Conservation (phyloP, 176 grass and related monocot species). For the Rhynchospora tenuis region DNA sequence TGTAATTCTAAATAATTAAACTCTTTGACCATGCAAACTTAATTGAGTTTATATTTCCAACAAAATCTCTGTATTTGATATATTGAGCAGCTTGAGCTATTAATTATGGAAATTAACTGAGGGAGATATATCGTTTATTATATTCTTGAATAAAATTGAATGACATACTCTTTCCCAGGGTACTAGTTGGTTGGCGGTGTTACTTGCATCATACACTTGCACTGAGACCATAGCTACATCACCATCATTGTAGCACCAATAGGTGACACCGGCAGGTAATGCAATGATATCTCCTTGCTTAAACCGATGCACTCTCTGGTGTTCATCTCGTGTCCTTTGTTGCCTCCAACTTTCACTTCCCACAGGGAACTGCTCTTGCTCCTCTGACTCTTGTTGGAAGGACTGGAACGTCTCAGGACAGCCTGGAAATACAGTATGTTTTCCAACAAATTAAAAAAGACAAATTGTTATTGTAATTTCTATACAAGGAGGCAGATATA, state of each 20-base stretch:
- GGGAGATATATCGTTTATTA: not conserved
- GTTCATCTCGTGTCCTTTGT: not conserved
- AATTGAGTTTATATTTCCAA: too few species aligned
- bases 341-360: not conserved
- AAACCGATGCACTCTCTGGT: too few species aligned
- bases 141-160: not conserved
- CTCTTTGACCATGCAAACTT: too few species aligned
- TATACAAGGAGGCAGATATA: too few species aligned
- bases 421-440: not conserved
- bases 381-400: not conserved
- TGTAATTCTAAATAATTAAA: too few species aligned
- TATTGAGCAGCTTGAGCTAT: too few species aligned
- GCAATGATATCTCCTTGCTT: constrained; percentile 28
- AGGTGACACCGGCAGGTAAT: constrained; percentile 12
- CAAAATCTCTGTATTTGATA: constrained; percentile 12
- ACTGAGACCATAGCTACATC: not conserved
- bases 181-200: constrained; percentile 15
- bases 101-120: not conserved
- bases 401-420: not conserved
- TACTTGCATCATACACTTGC: constrained; percentile 16
- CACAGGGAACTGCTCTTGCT: not conserved
- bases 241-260: constrained; percentile 28
- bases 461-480: too few species aligned
- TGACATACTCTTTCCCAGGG: not conserved
- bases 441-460: too few species aligned